Percentiles rank a stretch among this genome's conserved stretches.
Evolutionary conservation across 352 stramenopile genomes (phyloP).

Genomic region (Globisporangium nunn): DNA sequence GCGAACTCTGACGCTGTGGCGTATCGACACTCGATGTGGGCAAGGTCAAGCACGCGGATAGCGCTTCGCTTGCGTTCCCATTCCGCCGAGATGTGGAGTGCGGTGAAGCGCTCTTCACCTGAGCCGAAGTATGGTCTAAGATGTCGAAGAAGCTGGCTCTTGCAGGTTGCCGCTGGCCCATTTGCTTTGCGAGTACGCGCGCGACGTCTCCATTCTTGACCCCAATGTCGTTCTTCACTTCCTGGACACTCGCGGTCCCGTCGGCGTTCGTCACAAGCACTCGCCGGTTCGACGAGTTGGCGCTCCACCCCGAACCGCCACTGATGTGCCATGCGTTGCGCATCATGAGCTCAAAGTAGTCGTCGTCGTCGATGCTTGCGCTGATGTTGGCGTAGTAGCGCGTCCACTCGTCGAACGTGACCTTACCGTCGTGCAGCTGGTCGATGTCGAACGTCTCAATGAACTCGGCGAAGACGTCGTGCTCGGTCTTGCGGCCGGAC

Average conservation of each 20-base stretch:
- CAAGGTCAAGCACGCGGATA: slow-evolving; percentile 47
- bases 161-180: slow-evolving; percentile 9
- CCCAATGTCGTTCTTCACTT: slow-evolving; percentile 41
- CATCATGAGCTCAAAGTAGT: slow-evolving; percentile 92
- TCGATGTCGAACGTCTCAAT: slow-evolving; percentile 74
- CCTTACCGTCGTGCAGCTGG: slow-evolving; percentile 37
- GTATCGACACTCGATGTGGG: background rate
- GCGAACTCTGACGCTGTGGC: background rate
- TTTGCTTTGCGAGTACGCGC: slow-evolving; percentile 24
- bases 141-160: slow-evolving; percentile 47
- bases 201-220: slow-evolving; percentile 23
- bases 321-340: slow-evolving; percentile 77
- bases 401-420: slow-evolving; percentile 58
- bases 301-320: slow-evolving; percentile 36
- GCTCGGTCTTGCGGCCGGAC: slow-evolving; percentile 60
- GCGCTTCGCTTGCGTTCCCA: slow-evolving; percentile 43
- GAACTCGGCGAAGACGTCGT: slow-evolving; percentile 79
- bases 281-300: slow-evolving; percentile 52
- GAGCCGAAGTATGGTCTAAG: slow-evolving; percentile 40
- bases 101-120: slow-evolving; percentile 8
- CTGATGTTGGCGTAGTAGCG: slow-evolving; percentile 90
- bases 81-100: slow-evolving; percentile 11
- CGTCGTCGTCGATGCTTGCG: slow-evolving; percentile 84
- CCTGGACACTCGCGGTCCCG: slow-evolving; percentile 34
- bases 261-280: slow-evolving; percentile 62